Conservation (phyloP, 1,284 basidiomycete genomes). For the Malassezia sp. region DNA sequence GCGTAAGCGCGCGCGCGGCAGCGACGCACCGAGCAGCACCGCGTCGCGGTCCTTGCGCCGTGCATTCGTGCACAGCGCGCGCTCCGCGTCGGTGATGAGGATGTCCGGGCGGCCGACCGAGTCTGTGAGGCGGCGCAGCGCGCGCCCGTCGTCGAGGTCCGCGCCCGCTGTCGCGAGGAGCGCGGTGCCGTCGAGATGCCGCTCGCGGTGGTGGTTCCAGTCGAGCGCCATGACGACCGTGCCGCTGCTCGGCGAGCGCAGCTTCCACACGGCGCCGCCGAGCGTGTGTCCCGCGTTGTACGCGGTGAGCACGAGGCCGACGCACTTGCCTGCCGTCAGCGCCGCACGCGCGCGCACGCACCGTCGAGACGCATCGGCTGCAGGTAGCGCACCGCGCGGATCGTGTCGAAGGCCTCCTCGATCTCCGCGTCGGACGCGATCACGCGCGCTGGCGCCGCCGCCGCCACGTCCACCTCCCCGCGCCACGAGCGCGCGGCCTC, state of each 20-base stretch:
- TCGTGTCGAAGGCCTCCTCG: constrained; percentile 83
- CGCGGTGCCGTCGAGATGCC: constrained; percentile 89
- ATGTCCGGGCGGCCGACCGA: constrained; percentile 49
- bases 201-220: constrained; percentile 90
- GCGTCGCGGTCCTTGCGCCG: constrained; percentile 82
- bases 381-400: constrained; percentile 84
- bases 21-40: constrained; percentile 48
- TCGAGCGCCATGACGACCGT: constrained; percentile 91
- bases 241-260: constrained; percentile 87
- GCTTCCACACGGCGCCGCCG: constrained; percentile 96
- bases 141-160: constrained; percentile 14
- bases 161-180: constrained; percentile 24
- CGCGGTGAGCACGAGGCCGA: constrained; percentile 72
- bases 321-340: constrained; percentile 24
- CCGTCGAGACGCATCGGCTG: constrained; percentile 92
- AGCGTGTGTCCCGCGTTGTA: constrained; percentile 92
- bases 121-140: constrained; percentile 16
- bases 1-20: too few species aligned
- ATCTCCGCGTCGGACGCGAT: constrained; percentile 71
- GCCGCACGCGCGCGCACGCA: constrained; percentile 48
- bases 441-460: constrained; percentile 46
- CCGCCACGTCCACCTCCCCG: constrained; percentile 31
- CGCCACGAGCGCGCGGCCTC: constrained; percentile 36
- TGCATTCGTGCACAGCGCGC: constrained; percentile 63
- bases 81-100: constrained; percentile 82